These are phyloP conservation scores for Pestalotiopsis fici DNA, from an alignment of 2,329 filamentous ascomycete species.

Conservation along the genomic window DNA sequence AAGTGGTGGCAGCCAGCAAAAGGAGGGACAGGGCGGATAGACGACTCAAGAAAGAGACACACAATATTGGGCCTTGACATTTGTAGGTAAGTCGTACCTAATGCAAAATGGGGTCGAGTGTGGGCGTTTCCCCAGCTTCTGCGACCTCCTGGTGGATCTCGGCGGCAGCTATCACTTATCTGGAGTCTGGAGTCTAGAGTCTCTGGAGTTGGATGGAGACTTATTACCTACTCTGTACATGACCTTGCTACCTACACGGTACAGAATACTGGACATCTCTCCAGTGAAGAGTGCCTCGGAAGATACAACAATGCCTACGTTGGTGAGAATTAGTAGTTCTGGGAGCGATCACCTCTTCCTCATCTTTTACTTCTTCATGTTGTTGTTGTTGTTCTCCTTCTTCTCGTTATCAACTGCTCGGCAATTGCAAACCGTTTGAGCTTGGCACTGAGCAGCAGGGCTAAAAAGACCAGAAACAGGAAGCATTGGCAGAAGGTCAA, in stretches of 20 bases:
- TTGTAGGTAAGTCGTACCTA: background rate
- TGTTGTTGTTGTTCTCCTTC: too few relatives aligned
- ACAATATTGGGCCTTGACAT: background rate
- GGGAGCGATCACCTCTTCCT: too few relatives aligned
- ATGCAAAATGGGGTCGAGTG: background rate
- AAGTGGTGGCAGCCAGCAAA: background rate
- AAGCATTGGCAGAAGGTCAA: background rate
- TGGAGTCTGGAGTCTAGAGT: background rate
- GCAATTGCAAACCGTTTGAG: background rate
- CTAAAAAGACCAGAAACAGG: too few relatives aligned
- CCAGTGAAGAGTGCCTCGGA: too few relatives aligned
- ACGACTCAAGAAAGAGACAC: background rate
- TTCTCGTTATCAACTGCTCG: background rate
- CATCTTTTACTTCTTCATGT: too few relatives aligned
- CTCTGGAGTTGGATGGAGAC: background rate
- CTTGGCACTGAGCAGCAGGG: too few relatives aligned
- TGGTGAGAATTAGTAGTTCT: too few relatives aligned
- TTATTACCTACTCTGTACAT: background rate
- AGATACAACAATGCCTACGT: too few relatives aligned
- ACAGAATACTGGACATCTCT: too few relatives aligned
- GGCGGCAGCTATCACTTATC: background rate
- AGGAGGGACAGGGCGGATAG: background rate
- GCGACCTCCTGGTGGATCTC: background rate
- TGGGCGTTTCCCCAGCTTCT: background rate
- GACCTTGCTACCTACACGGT: too few relatives aligned